Conservation (phyloP, 257 asterid genomes). For the Scutellaria galericulata region DNA sequence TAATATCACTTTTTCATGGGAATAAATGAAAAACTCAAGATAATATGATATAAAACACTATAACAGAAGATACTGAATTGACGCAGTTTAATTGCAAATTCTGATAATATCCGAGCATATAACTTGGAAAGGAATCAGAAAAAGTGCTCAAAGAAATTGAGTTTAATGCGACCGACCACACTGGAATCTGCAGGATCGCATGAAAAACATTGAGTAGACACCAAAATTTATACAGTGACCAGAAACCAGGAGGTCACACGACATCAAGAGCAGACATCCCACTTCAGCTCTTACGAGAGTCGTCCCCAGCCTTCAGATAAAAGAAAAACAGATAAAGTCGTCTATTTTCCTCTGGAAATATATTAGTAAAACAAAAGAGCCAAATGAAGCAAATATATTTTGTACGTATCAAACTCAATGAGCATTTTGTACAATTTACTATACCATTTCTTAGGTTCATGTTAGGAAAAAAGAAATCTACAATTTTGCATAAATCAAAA, state of each 20-base stretch:
- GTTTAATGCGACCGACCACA: background rate
- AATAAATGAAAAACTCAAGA: background rate
- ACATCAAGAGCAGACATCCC: constrained; percentile 20
- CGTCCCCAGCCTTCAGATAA: constrained; percentile 44
- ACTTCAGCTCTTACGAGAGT: constrained; percentile 35
- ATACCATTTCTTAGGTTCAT: background rate
- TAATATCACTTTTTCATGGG: background rate
- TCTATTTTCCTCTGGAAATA: background rate
- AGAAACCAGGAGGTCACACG: constrained; percentile 31
- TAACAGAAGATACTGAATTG: background rate
- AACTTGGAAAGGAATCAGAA: background rate
- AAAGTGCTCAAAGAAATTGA: background rate
- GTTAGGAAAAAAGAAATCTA: background rate
- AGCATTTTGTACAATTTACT: background rate
- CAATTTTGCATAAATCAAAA: background rate
- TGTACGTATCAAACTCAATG: constrained; percentile 8
- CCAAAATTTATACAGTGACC: constrained; percentile 23
- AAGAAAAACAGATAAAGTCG: background rate
- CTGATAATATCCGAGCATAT: background rate
- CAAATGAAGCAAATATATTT: background rate
- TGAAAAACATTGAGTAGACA: constrained; percentile 23
- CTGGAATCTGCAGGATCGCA: background rate
- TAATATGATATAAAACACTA: background rate
- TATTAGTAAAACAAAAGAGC: background rate
- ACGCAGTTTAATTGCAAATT: background rate